phyloP scores from a whole-genome alignment of 768 basidiomycete species.

The Suillus hirtellus region DNA sequence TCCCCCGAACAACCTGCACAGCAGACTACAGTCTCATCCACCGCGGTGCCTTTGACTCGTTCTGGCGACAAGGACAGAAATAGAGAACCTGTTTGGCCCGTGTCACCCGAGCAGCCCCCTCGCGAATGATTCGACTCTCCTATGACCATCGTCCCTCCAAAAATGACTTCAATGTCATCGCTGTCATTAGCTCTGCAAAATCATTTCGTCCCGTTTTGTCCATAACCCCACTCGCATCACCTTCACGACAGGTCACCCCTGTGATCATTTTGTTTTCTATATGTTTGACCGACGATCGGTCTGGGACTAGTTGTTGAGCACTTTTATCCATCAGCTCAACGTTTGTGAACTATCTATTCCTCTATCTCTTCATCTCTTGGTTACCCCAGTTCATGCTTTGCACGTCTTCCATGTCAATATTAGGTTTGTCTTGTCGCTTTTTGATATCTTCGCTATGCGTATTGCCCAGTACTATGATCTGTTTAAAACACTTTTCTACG shows the following conservation, averaged over 20 bases:
- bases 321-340: constrained; percentile 22
- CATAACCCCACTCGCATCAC: constrained; percentile 28
- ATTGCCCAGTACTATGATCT: constrained; percentile 20
- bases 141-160: neutral
- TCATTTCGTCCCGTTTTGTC: constrained; percentile 30
- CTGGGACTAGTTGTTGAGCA: constrained; percentile 30
- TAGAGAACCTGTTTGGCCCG: constrained; percentile 31
- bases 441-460: constrained; percentile 26
- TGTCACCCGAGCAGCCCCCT: constrained; percentile 29
- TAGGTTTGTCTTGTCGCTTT: constrained; percentile 24
- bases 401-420: constrained; percentile 31
- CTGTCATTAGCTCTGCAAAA: constrained; percentile 22
- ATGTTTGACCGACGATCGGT: constrained; percentile 16
- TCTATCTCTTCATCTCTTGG: constrained; percentile 27
- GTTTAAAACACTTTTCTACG: constrained; percentile 14
- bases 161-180: constrained; percentile 8
- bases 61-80: constrained; percentile 29
- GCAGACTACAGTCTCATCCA: constrained; percentile 19
- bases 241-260: constrained; percentile 16
- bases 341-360: constrained; percentile 32
- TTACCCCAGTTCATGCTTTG: constrained; percentile 24
- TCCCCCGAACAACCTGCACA: constrained; percentile 26
- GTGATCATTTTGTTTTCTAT: constrained; percentile 10
- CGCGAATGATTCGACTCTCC: constrained; percentile 21
- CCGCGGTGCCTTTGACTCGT: constrained; percentile 25